phyloP scores from a whole-genome alignment of 306 rosid species.

The Carpinus viminea region DNA sequence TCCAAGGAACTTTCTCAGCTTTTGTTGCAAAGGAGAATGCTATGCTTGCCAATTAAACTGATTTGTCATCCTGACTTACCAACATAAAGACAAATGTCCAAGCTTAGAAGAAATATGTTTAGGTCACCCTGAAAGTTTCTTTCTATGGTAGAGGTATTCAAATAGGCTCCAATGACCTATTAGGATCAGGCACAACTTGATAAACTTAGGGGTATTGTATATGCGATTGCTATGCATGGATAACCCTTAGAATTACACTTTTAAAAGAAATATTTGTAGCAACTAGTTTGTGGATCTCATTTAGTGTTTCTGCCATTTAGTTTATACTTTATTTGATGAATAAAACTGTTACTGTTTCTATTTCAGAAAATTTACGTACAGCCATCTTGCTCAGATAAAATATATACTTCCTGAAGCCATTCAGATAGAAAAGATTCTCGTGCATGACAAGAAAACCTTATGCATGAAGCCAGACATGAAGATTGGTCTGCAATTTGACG shows the following conservation, averaged over 20 bases:
- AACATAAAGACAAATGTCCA: not conserved
- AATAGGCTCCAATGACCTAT: not conserved
- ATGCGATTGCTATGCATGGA: not conserved
- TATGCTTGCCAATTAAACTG: not conserved
- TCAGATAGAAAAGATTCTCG: slow-evolving; percentile 42
- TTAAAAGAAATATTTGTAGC: not conserved
- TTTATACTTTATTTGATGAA: slow-evolving; percentile 1
- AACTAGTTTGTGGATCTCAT: not conserved
- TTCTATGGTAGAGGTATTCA: not conserved
- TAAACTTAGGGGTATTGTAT: not conserved
- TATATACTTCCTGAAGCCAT: slow-evolving; percentile 62
- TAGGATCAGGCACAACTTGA: not conserved
- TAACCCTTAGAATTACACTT: not conserved
- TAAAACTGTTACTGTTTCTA: slow-evolving; percentile 19
- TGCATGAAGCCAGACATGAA: slow-evolving; percentile 62
- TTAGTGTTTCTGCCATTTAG: not conserved
- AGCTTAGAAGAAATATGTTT: not conserved
- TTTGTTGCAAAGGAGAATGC: not conserved
- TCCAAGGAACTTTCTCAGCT: not conserved
- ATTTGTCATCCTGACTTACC: not conserved
- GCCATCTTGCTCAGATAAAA: slow-evolving; percentile 65
- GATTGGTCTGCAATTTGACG: slow-evolving; percentile 51
- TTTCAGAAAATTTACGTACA: slow-evolving; percentile 53
- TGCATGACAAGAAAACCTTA: slow-evolving; percentile 51
- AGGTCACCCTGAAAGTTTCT: not conserved